Percentiles rank a stretch among this genome's conserved stretches.
Evolutionary conservation across 2,329 filamentous ascomycete species (phyloP).

Genomic region (Xylaria sp.): DNA sequence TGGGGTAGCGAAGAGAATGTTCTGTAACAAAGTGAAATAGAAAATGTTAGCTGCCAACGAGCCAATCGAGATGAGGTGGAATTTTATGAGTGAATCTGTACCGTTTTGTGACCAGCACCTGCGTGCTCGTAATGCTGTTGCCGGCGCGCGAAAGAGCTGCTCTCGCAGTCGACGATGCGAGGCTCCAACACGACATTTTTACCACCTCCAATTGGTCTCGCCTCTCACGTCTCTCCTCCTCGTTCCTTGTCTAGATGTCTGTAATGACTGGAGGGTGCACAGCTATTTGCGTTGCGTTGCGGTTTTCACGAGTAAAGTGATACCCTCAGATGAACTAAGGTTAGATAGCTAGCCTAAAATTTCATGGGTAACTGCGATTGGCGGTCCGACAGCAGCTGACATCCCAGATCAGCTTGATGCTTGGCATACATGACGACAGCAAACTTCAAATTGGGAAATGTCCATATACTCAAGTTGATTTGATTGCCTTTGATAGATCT

Average conservation of each 20-base stretch:
- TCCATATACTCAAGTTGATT: too few relatives aligned
- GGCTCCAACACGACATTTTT: slow-evolving; percentile 31
- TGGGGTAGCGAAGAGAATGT: slow-evolving; percentile 62
- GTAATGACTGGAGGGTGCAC: not conserved
- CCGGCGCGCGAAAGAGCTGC: slow-evolving; percentile 31
- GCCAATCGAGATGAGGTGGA: not conserved
- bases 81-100: slow-evolving; percentile 11
- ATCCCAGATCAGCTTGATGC: not conserved
- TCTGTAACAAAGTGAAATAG: slow-evolving; percentile 44
- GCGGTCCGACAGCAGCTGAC: slow-evolving; percentile 8
- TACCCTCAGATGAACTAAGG: not conserved
- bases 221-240: slow-evolving; percentile 1
- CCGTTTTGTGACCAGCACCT: slow-evolving; percentile 30
- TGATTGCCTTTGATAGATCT: too few relatives aligned
- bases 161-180: slow-evolving; percentile 29
- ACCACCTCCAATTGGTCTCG: not conserved
- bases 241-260: not conserved
- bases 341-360: not conserved
- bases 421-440: not conserved
- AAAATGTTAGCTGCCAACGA: not conserved
- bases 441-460: too few relatives aligned
- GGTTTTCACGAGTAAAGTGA: not conserved
- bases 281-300: not conserved
- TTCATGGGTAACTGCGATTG: not conserved
- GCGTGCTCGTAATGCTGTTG: slow-evolving; percentile 28